Evolutionary conservation across 805 yeast species (phyloP).

Genomic region (Tetrapisispora arboricola): DNA sequence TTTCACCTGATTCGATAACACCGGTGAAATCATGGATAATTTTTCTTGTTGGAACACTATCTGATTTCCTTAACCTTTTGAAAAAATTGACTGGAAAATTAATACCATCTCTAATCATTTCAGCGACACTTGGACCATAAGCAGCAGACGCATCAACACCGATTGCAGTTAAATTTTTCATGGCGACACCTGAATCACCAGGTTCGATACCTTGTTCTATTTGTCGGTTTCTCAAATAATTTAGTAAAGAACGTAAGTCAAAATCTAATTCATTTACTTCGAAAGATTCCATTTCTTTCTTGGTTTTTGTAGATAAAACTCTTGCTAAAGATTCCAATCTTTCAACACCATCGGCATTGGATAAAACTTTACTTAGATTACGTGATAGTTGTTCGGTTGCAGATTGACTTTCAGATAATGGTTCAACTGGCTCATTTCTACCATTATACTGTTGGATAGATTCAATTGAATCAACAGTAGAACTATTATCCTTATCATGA

Average conservation of each 20-base stretch:
- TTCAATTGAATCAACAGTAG: not conserved
- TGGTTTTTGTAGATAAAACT: slow-evolving; percentile 40
- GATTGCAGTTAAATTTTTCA: slow-evolving; percentile 35
- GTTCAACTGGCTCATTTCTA: not conserved
- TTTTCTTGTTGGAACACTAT: slow-evolving; percentile 26
- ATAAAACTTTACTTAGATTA: slow-evolving; percentile 24
- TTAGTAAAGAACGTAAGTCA: slow-evolving; percentile 35
- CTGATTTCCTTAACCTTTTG: slow-evolving; percentile 23
- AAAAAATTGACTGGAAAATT: slow-evolving; percentile 21
- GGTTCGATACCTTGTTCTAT: slow-evolving; percentile 38
- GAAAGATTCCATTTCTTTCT: slow-evolving; percentile 35
- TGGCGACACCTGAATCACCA: slow-evolving; percentile 42
- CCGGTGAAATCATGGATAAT: slow-evolving; percentile 36
- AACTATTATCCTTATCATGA: slow-evolving; percentile 3
- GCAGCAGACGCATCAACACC: slow-evolving; percentile 47
- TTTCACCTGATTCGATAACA: slow-evolving; percentile 39
- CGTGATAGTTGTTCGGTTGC: slow-evolving; percentile 23
- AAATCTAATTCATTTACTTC: slow-evolving; percentile 38
- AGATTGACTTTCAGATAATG: slow-evolving; percentile 14
- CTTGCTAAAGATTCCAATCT: slow-evolving; percentile 41
- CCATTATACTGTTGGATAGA: slow-evolving; percentile 1
- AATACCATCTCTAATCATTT: slow-evolving; percentile 30
- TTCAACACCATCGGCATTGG: slow-evolving; percentile 29
- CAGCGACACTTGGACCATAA: slow-evolving; percentile 38
- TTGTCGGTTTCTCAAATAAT: slow-evolving; percentile 32